Conservation (phyloP, 345 rosid species). For the Populus ilicifolia region DNA sequence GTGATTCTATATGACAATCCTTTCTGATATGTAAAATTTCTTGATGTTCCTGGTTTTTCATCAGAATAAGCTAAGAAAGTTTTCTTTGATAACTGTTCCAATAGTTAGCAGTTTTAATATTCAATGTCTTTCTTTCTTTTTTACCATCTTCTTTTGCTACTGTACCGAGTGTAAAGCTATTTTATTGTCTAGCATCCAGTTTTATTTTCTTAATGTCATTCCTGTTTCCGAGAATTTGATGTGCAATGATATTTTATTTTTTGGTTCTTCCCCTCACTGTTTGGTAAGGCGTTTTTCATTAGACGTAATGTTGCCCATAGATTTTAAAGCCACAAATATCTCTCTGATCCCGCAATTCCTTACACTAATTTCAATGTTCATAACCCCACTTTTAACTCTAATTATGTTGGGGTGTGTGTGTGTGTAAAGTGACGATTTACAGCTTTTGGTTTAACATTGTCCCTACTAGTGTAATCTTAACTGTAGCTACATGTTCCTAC, state of each 20-base stretch:
- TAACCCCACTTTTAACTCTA: slow-evolving; percentile 8
- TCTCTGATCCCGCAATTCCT: background rate
- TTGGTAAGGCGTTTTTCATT: background rate
- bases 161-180: background rate
- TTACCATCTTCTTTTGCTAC: background rate
- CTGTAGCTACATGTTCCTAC: slow-evolving; percentile 12
- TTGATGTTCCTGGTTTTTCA: background rate
- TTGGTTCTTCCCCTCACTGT: background rate
- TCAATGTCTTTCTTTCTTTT: background rate
- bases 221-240: background rate
- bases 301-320: background rate
- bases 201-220: background rate
- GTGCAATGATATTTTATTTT: background rate
- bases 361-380: background rate
- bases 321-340: background rate
- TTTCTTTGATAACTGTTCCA: background rate
- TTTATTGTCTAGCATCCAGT: background rate
- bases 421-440: slow-evolving; percentile 12
- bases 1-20: background rate
- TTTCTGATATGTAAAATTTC: background rate
- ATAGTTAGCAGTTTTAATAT: background rate
- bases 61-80: background rate
- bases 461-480: slow-evolving; percentile 18
- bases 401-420: slow-evolving; percentile 12
- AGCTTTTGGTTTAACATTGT: slow-evolving; percentile 20